These are phyloP conservation scores for Pelargonium exstipulatum DNA, from an alignment of 441 rosid species.

Conservation along the genomic window DNA sequence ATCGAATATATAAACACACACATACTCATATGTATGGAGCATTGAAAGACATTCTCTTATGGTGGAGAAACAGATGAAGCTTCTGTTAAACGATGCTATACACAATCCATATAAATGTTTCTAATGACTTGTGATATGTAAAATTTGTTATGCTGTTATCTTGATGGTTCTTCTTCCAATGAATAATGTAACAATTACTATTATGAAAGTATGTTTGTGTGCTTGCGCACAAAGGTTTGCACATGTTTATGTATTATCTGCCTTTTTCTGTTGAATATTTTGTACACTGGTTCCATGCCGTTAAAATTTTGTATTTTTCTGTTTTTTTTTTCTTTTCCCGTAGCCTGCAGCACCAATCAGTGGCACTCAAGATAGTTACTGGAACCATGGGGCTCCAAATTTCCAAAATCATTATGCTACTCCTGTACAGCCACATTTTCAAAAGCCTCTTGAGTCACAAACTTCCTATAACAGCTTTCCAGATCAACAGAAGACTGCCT, in stretches of 20 bases:
- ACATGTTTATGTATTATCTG: not conserved
- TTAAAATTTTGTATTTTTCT: not conserved
- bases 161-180: too few relatives aligned
- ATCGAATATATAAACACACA: too few relatives aligned
- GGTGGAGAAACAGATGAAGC: too few relatives aligned
- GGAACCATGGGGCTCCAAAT: constrained; percentile 55
- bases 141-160: too few relatives aligned
- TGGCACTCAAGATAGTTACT: constrained; percentile 63
- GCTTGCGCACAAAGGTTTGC: not conserved
- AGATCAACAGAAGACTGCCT: constrained; percentile 56
- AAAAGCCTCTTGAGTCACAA: constrained; percentile 58
- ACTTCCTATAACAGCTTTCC: constrained; percentile 58
- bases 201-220: too few relatives aligned
- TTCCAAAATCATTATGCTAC: constrained; percentile 55
- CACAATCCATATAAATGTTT: too few relatives aligned
- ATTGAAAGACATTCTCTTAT: not conserved
- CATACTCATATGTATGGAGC: not conserved
- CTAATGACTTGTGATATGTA: too few relatives aligned
- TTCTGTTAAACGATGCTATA: too few relatives aligned
- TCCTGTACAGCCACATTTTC: constrained; percentile 53
- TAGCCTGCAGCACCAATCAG: constrained; percentile 58
- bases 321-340: constrained; percentile 24
- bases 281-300: not conserved
- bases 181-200: too few relatives aligned
- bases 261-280: not conserved